phyloP scores from a whole-genome alignment of 2,329 filamentous ascomycete genomes.

The Rugonectria rugulosa region DNA sequence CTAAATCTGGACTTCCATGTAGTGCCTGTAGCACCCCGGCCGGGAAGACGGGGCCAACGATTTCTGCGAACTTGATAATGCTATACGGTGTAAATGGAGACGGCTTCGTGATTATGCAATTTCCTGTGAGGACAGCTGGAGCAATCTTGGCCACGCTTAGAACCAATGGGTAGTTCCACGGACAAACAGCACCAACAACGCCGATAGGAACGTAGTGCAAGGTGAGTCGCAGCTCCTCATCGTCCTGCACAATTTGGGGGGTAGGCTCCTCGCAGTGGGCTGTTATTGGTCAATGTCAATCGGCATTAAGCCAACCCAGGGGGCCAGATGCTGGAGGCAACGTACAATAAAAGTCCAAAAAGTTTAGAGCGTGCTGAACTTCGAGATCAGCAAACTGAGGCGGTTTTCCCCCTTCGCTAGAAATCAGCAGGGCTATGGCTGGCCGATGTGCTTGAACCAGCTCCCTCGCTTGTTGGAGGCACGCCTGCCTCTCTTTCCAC shows the following conservation, averaged over 20 bases:
- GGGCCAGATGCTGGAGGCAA: too few relatives aligned
- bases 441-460: too few relatives aligned
- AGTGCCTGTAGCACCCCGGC: slow-evolving; percentile 69
- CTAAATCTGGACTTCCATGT: slow-evolving; percentile 67
- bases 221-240: background rate
- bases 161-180: background rate
- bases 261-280: too few relatives aligned
- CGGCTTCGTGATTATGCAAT: background rate
- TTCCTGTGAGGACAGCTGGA: background rate
- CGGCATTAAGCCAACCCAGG: too few relatives aligned
- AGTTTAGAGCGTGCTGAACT: too few relatives aligned
- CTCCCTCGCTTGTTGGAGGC: too few relatives aligned
- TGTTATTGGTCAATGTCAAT: too few relatives aligned
- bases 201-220: background rate
- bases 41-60: slow-evolving; percentile 65
- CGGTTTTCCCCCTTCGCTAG: too few relatives aligned
- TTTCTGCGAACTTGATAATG: slow-evolving; percentile 65
- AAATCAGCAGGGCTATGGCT: too few relatives aligned
- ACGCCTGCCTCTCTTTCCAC: too few relatives aligned
- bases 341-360: too few relatives aligned
- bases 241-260: background rate
- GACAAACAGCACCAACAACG: background rate
- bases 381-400: too few relatives aligned
- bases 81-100: slow-evolving; percentile 64
- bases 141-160: background rate